Percentiles rank a stretch among this genome's conserved stretches.
Conservation (phyloP, 345 rosid species). For the Eucalyptus camaldulensis region DNA sequence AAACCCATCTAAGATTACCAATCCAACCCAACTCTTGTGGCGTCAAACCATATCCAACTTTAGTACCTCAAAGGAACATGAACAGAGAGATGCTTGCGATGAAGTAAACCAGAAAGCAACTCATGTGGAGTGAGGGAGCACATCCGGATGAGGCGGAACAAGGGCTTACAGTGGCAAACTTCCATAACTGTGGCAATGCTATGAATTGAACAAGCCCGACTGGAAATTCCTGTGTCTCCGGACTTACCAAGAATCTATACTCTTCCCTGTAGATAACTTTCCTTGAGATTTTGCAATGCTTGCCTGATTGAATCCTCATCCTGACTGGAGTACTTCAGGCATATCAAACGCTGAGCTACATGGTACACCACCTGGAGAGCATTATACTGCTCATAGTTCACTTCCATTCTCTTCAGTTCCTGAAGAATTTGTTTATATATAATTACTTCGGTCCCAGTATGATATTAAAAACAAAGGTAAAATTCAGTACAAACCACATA, state of each 20-base stretch:
- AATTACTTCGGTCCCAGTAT: neutral
- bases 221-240: neutral
- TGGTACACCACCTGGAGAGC: conserved; percentile 30
- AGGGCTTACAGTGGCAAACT: neutral
- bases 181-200: neutral
- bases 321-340: conserved; percentile 65
- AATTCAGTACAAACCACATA: neutral
- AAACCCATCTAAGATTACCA: neutral
- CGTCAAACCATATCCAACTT: neutral
- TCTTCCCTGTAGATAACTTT: conserved; percentile 23
- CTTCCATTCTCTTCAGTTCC: conserved; percentile 63
- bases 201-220: neutral
- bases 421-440: conserved; percentile 1
- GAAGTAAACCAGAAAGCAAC: neutral
- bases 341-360: conserved; percentile 53
- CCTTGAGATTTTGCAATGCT: conserved; percentile 58
- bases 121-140: neutral
- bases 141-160: neutral
- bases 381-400: conserved; percentile 34
- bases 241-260: neutral
- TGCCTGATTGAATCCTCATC: conserved; percentile 54
- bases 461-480: neutral
- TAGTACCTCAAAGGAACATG: neutral
- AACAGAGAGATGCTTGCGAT: neutral
- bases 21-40: neutral